Evolutionary conservation across 371 early-diverging fungal species (phyloP), one percentile per base, ranked within the genome.

Genomic region (Blyttiomyces sp.): DNA sequence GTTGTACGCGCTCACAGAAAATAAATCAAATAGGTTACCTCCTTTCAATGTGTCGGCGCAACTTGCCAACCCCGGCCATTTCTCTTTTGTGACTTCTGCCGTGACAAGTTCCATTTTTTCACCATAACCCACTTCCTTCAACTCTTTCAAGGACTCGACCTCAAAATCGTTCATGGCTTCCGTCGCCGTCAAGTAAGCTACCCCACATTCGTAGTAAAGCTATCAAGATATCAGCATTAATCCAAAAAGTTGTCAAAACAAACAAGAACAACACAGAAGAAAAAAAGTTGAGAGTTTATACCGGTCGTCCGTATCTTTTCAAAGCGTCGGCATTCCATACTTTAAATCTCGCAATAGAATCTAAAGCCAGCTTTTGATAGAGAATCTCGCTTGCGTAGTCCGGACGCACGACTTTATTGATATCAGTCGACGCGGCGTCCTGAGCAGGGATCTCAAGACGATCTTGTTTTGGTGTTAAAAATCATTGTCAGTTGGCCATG

Each of bases 271-370:
- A 13, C 39, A 39, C 39, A n/a, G 39, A n/a, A 39, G n/a, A 39
- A 11, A 39, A n/a, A 11, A 39, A n/a, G 39, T 11, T 39, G n/a
- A 39, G 39, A 13, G 39, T 13, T 39, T 46, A 9, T 46, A 9
- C 13, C 46, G 21, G 46, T n/a, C n/a, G n/a, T n/a, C n/a, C n/a
- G n/a, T n/a, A n/a, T n/a, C n/a, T n/a, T n/a, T n/a, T 43, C 19
- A 60, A 65, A 19, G 72, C 64, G 35, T 81, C 83, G 43, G 70
- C 52, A 56, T 83, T 80, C 83, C 83, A 83, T 54, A 77, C 28
- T 31, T 65, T 67, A 79, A 80, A 84, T 16, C 59, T 44, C n/a
- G 69, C 66, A 32, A 81, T 60, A 0, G 81, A 67, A 33, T 77
- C 73, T 21, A 76, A 33, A 0, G 67, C 73, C 26, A 84, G 58